Evolutionary conservation across 2,329 filamentous ascomycete species (phyloP).

Genomic region (Sclerotinia spermophila): DNA sequence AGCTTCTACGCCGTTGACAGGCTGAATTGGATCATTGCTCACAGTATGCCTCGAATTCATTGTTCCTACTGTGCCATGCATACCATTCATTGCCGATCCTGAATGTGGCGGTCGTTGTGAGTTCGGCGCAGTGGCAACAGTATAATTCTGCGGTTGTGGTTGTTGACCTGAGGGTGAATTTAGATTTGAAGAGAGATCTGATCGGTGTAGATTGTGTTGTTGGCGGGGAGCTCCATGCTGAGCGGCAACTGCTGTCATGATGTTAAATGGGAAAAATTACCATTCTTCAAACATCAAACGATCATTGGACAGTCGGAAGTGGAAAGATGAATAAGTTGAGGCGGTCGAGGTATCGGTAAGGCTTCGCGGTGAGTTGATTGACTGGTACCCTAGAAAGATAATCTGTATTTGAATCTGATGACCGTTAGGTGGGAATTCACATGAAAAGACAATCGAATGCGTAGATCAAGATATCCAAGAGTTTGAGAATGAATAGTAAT

Average conservation of each 20-base stretch:
- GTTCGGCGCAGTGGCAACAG: slow-evolving; percentile 26
- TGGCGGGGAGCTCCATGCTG: slow-evolving; percentile 32
- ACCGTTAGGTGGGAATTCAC: slow-evolving; percentile 13
- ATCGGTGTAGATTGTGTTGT: slow-evolving; percentile 33
- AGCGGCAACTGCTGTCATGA: slow-evolving; percentile 38
- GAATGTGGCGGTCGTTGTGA: slow-evolving; percentile 3
- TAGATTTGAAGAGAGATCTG: slow-evolving; percentile 30
- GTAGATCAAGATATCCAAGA: background rate
- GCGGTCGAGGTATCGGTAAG: slow-evolving; percentile 13
- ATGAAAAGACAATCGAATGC: background rate
- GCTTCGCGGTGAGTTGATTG: background rate
- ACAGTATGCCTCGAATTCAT: slow-evolving; percentile 28
- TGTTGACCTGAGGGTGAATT: slow-evolving; percentile 28
- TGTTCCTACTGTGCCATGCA: slow-evolving; percentile 26
- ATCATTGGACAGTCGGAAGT: slow-evolving; percentile 24
- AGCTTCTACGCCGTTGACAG: slow-evolving; percentile 12
- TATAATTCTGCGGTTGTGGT: slow-evolving; percentile 33
- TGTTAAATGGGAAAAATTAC: slow-evolving; percentile 26
- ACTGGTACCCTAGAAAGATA: background rate
- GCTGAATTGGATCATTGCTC: slow-evolving; percentile 31
- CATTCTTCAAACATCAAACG: slow-evolving; percentile 26
- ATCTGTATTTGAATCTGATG: background rate
- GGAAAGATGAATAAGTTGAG: background rate
- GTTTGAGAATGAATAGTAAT: background rate
- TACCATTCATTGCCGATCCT: slow-evolving; percentile 5